Base-by-base conservation (phyloP, 345 rosid genomes). In the Geranium brycei region DNA sequence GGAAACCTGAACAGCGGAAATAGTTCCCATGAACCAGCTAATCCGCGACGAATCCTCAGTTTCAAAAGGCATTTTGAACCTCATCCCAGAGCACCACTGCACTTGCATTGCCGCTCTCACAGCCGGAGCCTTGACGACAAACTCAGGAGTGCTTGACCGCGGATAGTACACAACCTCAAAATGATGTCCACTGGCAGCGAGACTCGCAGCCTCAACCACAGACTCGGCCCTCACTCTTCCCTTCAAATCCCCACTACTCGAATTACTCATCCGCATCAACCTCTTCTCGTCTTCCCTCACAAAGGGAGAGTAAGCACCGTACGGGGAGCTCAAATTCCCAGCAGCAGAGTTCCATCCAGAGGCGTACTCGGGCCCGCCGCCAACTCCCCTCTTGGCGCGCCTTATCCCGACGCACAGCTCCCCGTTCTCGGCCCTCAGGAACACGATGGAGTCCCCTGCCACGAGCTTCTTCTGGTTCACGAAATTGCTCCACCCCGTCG, bases 401-500 rank as follows among this genome's bases (percentile, higher is more conserved):
- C 95, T 71, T 68, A 89, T 85, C 58, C 98, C 98, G 51, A 92
- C 93, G 51, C 98, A 87, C 7, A 92, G 92, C 75, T 89, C 98
- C 30, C 96, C 98, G 41, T 80, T 86, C 63, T 87, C 90, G 0
- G 91, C 89, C 67, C 95, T 83, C 69, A 87, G 70, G 70, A 92
- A 92, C 40, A 92, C 96, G 23, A 89, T 87, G 0, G 98, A 89
- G 75, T 92, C 98, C 32, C 98, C 98, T 0, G 97, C 98, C 47
- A 89, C 88, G 56, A 92, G 97, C 77, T 89, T 92, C 89, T 92
- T 92, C 80, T 89, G 95, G 69, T 87, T 92, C 71, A 92, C 98
- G 68, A 92, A 92, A 70, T 84, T 92, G 75, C 98, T 90, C 98
- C 99, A 92, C 11, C 99, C 99, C 1, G 99, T 92, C 1, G 98